These are phyloP conservation scores for Citrus australasica DNA, from an alignment of 345 rosid species.

Conservation along the genomic window DNA sequence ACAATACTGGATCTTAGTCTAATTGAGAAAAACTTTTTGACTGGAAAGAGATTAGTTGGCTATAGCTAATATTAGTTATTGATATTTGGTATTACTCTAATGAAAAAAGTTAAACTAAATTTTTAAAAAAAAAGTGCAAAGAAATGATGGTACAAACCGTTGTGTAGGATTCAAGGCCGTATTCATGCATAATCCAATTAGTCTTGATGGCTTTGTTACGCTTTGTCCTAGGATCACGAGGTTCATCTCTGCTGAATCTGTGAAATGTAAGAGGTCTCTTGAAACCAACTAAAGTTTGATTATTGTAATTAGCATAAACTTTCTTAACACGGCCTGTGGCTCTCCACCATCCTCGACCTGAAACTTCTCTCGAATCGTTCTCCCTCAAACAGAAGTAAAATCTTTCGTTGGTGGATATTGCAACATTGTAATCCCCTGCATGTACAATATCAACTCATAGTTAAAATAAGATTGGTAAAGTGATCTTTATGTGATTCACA, in stretches of 20 bases:
- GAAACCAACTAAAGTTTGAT: constrained; percentile 6
- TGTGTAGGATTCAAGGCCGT: background rate
- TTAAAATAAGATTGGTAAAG: too few species aligned
- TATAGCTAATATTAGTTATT: too few species aligned
- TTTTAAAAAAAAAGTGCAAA: too few species aligned
- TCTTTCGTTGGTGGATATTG: constrained; percentile 8
- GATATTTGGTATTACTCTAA: too few species aligned
- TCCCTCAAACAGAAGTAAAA: constrained; percentile 14
- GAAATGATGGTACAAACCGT: background rate
- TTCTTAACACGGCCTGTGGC: constrained; percentile 23
- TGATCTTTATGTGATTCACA: too few species aligned
- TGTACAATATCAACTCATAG: too few species aligned
- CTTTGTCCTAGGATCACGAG: background rate
- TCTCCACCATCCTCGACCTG: background rate
- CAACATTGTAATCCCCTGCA: background rate
- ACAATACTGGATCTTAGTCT: too few species aligned
- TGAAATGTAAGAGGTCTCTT: constrained; percentile 17
- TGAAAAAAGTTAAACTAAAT: too few species aligned
- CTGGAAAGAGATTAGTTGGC: too few species aligned
- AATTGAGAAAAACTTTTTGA: too few species aligned
- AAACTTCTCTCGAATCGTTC: background rate
- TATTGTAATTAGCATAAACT: background rate
- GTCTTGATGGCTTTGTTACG: constrained; percentile 26
- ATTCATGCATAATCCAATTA: constrained; percentile 25
- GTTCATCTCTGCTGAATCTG: background rate